These are phyloP conservation scores for Thalassiosira allenii DNA, from an alignment of 352 stramenopile genomes.

Conservation along the genomic window DNA sequence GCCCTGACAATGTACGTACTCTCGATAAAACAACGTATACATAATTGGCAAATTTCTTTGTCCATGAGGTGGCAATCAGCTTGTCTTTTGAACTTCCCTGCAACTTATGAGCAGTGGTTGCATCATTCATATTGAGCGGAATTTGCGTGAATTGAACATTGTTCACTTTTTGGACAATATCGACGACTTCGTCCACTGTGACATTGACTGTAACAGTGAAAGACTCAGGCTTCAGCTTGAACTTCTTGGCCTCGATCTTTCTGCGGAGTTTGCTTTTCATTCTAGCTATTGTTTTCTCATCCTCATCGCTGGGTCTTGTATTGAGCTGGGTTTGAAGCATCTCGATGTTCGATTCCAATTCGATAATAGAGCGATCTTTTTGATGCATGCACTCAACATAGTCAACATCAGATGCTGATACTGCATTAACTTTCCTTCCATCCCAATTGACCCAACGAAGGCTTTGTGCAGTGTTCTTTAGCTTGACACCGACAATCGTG, in stretches of 20 bases:
- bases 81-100: conserved; percentile 54
- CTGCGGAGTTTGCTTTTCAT: not conserved
- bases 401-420: conserved; percentile 20
- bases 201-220: conserved; percentile 10
- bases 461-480: not conserved
- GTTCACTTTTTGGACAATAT: not conserved
- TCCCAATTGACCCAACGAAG: conserved; percentile 1
- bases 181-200: conserved; percentile 6
- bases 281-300: not conserved
- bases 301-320: no score
- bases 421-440: conserved; percentile 21
- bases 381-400: conserved; percentile 5
- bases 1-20: conserved; percentile 27
- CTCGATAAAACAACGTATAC: conserved; percentile 40
- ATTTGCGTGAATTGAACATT: conserved; percentile 23
- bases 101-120: conserved; percentile 47
- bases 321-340: no score
- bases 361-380: not conserved
- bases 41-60: conserved; percentile 40
- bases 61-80: conserved; percentile 42
- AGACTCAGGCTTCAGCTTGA: conserved; percentile 29
- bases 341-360: no score
- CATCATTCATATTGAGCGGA: conserved; percentile 39
- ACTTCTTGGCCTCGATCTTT: not conserved
- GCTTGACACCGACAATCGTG: not conserved